Base-by-base conservation (phyloP, 768 basidiomycete species). In the Chalciporus sphaerocephalus region DNA sequence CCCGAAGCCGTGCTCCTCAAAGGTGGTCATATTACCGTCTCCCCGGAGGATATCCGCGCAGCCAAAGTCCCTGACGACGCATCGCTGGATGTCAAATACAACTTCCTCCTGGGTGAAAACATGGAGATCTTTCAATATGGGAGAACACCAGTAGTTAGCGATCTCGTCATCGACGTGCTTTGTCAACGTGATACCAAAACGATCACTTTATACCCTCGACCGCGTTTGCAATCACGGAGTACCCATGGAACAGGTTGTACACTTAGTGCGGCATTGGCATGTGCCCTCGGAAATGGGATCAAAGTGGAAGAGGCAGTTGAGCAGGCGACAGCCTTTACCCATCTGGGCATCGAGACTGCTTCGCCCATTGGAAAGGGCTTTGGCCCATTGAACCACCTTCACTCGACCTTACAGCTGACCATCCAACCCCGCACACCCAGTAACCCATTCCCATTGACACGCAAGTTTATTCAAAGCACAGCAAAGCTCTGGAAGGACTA, bases 241-340 rank as follows among this genome's bases (percentile, higher is more conserved):
- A 96, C 92, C 0, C 93, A 95, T 59, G 93, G 93, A 1, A 96
- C 93, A 0, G 93, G 92, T 2, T 96, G 92, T 61, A 96, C 93
- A 0, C 71, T 96, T n/a, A 85, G 83, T 37, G 83, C 92, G 0
- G 88, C 91, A 0, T 74, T 95, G 15, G 83, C 84, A 2, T 81
- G 80, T 44, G 72, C 73, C 5, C 68, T 93, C 13, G 85, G 79
- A 3, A 36, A 81, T 79, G 47, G 53, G 50, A 8, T 40, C 51
- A n/a, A 48, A 72, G 83, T 85, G 24, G 64, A 63, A 1, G 75
- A 82, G 16, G 87, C 91, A 0, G 74, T 77, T 0, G 58, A 67
- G 15, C 60, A 65, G n/a, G 91, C 85, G 0, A 81, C 78, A 0
- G 60, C 64, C n/a, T 96, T 85, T 56, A 90, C 87, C 0, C 76